Evolutionary conservation across 2,329 filamentous ascomycete genomes (phyloP).

Genomic region (Nemania bipapillata): DNA sequence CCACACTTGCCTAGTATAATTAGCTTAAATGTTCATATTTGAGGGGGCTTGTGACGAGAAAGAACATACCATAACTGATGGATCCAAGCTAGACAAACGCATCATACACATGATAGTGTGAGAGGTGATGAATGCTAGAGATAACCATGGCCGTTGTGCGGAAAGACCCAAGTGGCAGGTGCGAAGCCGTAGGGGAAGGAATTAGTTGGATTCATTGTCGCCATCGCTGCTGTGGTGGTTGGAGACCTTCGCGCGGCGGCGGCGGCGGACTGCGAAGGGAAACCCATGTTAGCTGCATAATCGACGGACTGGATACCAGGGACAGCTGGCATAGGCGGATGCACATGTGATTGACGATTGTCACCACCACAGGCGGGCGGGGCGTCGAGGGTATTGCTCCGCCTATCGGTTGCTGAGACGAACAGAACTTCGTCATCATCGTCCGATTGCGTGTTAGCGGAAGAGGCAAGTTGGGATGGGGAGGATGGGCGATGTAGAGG

Average conservation of each 20-base stretch:
- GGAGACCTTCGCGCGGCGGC: too few relatives aligned
- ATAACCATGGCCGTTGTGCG: conserved; percentile 44
- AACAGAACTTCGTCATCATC: conserved; percentile 50
- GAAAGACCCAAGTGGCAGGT: conserved; percentile 42
- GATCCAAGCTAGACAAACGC: not conserved
- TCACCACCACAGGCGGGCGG: conserved; percentile 23
- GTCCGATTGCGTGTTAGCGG: conserved; percentile 32
- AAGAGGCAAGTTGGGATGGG: conserved; percentile 26
- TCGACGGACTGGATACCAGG: conserved; percentile 45
- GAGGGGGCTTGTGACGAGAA: not conserved
- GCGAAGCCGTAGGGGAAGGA: conserved; percentile 45
- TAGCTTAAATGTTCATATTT: not conserved
- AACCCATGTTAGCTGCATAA: conserved; percentile 48
- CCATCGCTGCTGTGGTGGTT: not conserved
- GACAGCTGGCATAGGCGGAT: conserved; percentile 35
- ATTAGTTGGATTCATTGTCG: conserved; percentile 35
- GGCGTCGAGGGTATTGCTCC: conserved; percentile 28
- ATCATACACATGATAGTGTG: conserved; percentile 6
- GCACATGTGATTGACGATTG: conserved; percentile 34
- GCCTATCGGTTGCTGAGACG: conserved; percentile 45
- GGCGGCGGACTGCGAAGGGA: conserved; percentile 41
- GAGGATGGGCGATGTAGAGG: conserved; percentile 25
- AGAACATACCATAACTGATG: conserved; percentile 20
- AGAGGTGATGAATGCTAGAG: conserved; percentile 32
- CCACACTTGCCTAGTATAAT: conserved; percentile 1